Percentiles rank a stretch among this genome's conserved stretches.
These are phyloP conservation scores for Neonectria punicea DNA, from an alignment of 2,329 filamentous ascomycete genomes.

Conservation along the genomic window DNA sequence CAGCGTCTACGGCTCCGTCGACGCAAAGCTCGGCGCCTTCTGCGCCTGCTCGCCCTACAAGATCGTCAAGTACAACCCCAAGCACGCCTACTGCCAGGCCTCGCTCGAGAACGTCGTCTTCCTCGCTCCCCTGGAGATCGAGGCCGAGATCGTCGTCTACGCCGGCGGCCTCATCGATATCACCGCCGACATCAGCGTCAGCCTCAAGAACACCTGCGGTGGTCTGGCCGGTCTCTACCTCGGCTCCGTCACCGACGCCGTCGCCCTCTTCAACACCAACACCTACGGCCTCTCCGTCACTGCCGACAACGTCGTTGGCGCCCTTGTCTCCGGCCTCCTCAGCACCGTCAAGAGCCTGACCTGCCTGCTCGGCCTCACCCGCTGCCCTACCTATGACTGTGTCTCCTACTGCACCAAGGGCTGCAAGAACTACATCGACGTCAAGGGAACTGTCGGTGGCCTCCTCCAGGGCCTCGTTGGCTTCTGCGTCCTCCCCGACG, in stretches of 20 bases:
- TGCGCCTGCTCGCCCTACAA: slow-evolving; percentile 50
- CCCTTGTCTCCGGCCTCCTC: slow-evolving; percentile 40
- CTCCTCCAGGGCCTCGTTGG: slow-evolving; percentile 45
- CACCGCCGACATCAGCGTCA: slow-evolving; percentile 41
- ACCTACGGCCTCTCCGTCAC: slow-evolving; percentile 45
- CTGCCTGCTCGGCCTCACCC: slow-evolving; percentile 47
- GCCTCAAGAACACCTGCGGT: slow-evolving; percentile 47
- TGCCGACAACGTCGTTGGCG: slow-evolving; percentile 41
- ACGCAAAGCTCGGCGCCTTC: slow-evolving; percentile 45
- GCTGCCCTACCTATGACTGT: slow-evolving; percentile 50
- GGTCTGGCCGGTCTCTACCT: slow-evolving; percentile 49
- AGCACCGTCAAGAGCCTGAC: slow-evolving; percentile 37
- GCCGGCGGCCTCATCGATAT: slow-evolving; percentile 40
- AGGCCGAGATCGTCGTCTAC: slow-evolving; percentile 42
- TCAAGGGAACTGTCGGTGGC: slow-evolving; percentile 44
- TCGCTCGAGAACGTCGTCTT: slow-evolving; percentile 48
- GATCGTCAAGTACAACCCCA: slow-evolving; percentile 48
- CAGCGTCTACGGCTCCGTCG: slow-evolving; percentile 39
- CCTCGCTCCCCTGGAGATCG: slow-evolving; percentile 44
- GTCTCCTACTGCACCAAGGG: slow-evolving; percentile 52
- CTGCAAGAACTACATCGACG: slow-evolving; percentile 52
- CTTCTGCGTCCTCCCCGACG: slow-evolving; percentile 47
- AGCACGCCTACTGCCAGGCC: slow-evolving; percentile 51
- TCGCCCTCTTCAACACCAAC: slow-evolving; percentile 52
- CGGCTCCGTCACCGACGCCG: slow-evolving; percentile 44